Base-by-base conservation (phyloP, 805 yeast genomes). In the Metschnikowia kunwiensis region DNA sequence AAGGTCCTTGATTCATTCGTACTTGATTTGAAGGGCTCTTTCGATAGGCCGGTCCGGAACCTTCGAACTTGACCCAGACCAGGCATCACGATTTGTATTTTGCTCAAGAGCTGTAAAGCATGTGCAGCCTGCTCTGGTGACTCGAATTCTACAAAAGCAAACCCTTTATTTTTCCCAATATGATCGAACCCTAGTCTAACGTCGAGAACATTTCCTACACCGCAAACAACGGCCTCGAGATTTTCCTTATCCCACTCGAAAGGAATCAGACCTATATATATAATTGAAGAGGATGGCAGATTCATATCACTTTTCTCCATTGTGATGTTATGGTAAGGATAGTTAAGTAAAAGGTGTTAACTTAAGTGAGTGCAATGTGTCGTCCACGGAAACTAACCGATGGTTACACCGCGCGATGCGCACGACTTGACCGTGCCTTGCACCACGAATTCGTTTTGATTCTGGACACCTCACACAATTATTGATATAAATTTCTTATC, bases 141-240 rank as follows among this genome's bases (percentile, higher is more conserved):
- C 36, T 50, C 60, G 49, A 77, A 80, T 55, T 80, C 86, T 19
- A 80, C 73, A 50, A 80, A 80, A 40, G 82, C 75, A 48, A 72
- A 80, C n/a, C 84, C 84, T 51, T 79, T 80, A 50, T 77, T 75
- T 43, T 75, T 74, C 8, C 80, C 77, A 8, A 72, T 73, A 51
- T 68, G 66, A 53, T 77, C 77, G 69, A 67, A 70, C 61, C 81
- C 70, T 58, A 81, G 57, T 47, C 86, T 70, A 7, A 82, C 81
- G 44, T 80, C 86, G 11, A 79, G 78, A 17, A 84, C 75, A 3
- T 75, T 74, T 1, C 93, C 93, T 7, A 84, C 70, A 1, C 89
- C 89, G 36, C 84, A 79, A 16, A 82, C 80, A 8, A 83, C 68
- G 6, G 71, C 75, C 35, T 78, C 74, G 23, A 83, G 65, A 11